phyloP scores from a whole-genome alignment of 2,329 filamentous ascomycete genomes.

The Penicillium sp. region DNA sequence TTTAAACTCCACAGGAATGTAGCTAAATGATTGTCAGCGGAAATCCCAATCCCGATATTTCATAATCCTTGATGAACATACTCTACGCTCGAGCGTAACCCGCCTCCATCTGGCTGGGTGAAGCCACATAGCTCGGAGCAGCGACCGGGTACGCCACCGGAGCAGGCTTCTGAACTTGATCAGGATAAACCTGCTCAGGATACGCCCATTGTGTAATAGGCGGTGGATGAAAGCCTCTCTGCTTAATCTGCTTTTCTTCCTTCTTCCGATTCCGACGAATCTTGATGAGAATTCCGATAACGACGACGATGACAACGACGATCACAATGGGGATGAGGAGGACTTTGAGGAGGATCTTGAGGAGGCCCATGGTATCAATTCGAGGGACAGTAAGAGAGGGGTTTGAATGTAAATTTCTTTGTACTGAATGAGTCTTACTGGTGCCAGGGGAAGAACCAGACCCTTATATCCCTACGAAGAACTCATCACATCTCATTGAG shows the following conservation, averaged over 20 bases:
- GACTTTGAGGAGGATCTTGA: slow-evolving; percentile 22
- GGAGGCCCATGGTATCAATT: slow-evolving; percentile 14
- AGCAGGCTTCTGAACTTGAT: slow-evolving; percentile 13
- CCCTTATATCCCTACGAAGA: slow-evolving; percentile 1
- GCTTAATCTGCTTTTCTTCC: slow-evolving; percentile 2
- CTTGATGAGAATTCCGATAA: slow-evolving; percentile 9
- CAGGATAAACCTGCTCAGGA: neutral
- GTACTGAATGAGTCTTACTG: neutral
- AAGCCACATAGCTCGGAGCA: slow-evolving; percentile 5
- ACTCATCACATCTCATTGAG: neutral
- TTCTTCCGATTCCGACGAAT: slow-evolving; percentile 16
- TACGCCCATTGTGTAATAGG: slow-evolving; percentile 19
- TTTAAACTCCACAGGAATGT: neutral
- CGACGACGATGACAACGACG: slow-evolving; percentile 10
- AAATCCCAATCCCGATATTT: neutral
- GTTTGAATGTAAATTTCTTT: neutral
- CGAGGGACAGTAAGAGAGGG: neutral
- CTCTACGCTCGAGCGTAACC: slow-evolving; percentile 2
- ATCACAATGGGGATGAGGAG: slow-evolving; percentile 21
- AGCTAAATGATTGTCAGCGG: neutral
- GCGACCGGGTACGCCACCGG: slow-evolving; percentile 11
- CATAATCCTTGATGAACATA: neutral
- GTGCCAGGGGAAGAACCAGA: neutral
- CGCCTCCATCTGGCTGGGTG: slow-evolving; percentile 14
- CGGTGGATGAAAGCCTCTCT: slow-evolving; percentile 14